Percentiles rank a stretch among this genome's conserved stretches.
Conservation (phyloP, 2,329 filamentous ascomycete species). For the Periconia digitata region DNA sequence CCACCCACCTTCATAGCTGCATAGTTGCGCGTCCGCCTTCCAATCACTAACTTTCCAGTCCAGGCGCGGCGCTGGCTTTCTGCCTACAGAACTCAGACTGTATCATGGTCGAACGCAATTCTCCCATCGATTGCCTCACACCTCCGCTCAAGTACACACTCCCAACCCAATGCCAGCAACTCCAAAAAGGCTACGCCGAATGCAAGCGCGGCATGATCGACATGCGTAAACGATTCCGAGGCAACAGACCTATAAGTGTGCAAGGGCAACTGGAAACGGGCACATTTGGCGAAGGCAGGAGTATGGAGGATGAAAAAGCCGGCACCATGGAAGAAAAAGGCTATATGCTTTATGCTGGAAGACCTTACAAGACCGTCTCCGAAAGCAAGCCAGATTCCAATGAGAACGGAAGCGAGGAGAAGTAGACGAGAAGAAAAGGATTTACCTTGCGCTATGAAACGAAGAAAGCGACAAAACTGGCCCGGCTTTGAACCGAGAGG, state of each 20-base stretch:
- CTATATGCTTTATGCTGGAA: slow-evolving; percentile 42
- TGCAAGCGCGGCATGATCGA: slow-evolving; percentile 97
- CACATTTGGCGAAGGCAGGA: slow-evolving; percentile 30
- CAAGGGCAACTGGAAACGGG: slow-evolving; percentile 36
- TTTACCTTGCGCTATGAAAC: background rate
- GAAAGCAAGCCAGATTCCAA: slow-evolving; percentile 17
- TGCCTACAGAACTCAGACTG: slow-evolving; percentile 97
- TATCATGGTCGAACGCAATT: slow-evolving; percentile 88
- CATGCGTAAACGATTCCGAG: slow-evolving; percentile 97
- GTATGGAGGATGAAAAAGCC: slow-evolving; percentile 35
- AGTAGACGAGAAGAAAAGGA: background rate
- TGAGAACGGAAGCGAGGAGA: background rate
- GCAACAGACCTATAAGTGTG: slow-evolving; percentile 76
- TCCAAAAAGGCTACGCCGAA: slow-evolving; percentile 86
- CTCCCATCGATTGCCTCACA: slow-evolving; percentile 83
- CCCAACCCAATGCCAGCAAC: slow-evolving; percentile 84
- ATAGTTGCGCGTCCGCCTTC: background rate
- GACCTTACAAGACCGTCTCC: slow-evolving; percentile 31
- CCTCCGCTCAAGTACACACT: slow-evolving; percentile 79
- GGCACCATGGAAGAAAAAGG: slow-evolving; percentile 43
- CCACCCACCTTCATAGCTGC: background rate
- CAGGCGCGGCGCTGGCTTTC: slow-evolving; percentile 87
- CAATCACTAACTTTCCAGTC: background rate
- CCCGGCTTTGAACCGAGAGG: background rate
- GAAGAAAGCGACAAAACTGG: background rate